Percentiles rank a stretch among this genome's conserved stretches.
Conservation (phyloP, 2,329 filamentous ascomycete genomes). For the Scopulariopsis brevicaulis region DNA sequence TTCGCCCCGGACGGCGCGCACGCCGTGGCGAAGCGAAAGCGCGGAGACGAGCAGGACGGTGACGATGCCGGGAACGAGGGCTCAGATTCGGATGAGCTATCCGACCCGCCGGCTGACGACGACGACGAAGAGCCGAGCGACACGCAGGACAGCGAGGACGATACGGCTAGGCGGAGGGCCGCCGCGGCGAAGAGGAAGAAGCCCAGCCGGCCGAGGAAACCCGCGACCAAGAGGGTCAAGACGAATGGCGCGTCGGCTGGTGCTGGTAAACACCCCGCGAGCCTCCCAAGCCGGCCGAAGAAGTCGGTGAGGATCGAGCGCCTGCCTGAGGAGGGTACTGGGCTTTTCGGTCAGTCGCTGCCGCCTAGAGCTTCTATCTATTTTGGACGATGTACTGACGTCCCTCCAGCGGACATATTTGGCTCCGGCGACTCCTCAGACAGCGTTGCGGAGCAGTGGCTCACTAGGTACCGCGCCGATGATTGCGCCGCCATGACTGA, state of each 20-base stretch:
- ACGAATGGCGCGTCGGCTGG: conserved; percentile 34
- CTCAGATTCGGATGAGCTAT: conserved; percentile 21
- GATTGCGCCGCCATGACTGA: conserved; percentile 45
- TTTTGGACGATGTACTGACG: neutral
- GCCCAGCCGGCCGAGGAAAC: conserved; percentile 37
- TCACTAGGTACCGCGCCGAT: conserved; percentile 43
- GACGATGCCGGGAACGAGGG: conserved; percentile 36
- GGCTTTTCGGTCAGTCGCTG: conserved; percentile 39
- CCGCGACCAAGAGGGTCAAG: conserved; percentile 52
- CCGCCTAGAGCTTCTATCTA: neutral
- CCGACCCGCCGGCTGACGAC: conserved; percentile 28
- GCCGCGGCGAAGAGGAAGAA: conserved; percentile 19
- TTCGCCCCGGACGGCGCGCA: conserved; percentile 39
- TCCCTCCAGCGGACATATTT: conserved; percentile 46
- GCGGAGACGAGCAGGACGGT: conserved; percentile 33
- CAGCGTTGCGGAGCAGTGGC: conserved; percentile 49
- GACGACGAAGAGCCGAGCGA: conserved; percentile 21
- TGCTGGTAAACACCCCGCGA: conserved; percentile 19
- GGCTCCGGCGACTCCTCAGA: conserved; percentile 44
- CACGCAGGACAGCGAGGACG: conserved; percentile 19
- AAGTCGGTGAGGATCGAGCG: conserved; percentile 42
- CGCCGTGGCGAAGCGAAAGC: conserved; percentile 45
- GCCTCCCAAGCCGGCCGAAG: conserved; percentile 41
- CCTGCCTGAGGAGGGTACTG: conserved; percentile 33
- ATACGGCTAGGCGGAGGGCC: conserved; percentile 20